Base-by-base conservation (phyloP, 495 filamentous ascomycete species). In the Pyronema domesticum region DNA sequence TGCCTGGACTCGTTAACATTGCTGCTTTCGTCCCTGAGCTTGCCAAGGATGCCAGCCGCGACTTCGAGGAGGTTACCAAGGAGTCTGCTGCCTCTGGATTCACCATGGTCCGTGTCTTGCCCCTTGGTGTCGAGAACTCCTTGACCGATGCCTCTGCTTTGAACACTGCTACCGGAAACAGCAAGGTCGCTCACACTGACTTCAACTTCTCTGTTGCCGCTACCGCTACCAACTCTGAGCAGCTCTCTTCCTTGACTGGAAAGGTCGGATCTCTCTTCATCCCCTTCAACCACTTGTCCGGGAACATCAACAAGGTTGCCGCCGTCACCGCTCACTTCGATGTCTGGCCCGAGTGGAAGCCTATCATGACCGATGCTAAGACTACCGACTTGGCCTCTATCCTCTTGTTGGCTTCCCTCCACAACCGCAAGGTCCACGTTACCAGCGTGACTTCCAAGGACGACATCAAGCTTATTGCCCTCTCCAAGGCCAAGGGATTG, bases 261-360 rank as follows among this genome's bases (percentile, higher is more conserved):
- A 83, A 89, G 53, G 83, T 91, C 54, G 85, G 85, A 6, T 88
- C 85, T 18, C 73, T 91, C 15, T 91, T 87, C 70, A 83, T 91
- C 48, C 85, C 85, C 0, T 91, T 89, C 76, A 86, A 91, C 66
- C 83, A 89, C 63, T 69, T 88, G 7, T 85, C 83, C 17, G 83
- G 82, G 58, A 89, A 88, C 65, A 87, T 91, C 68, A 87, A 79
- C 74, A 86, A 86, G 70, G 85, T 89, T 39, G 82, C 85, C 14
- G 79, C 83, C 4, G 82, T 89, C 46, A 83, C 82, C 55, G 80
- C 78, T 49, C 85, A 91, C 69, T 89, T 91, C 58, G 80, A 78
- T 51, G 75, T 79, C 17, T 91, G 85, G 85, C 85, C 85, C 23
- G 73, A 73, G 3, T 80, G 78, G 70, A 91, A 91, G 69, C 83